phyloP scores from a whole-genome alignment of 2,329 filamentous ascomycete genomes.

The Davidsoniella virescens region DNA sequence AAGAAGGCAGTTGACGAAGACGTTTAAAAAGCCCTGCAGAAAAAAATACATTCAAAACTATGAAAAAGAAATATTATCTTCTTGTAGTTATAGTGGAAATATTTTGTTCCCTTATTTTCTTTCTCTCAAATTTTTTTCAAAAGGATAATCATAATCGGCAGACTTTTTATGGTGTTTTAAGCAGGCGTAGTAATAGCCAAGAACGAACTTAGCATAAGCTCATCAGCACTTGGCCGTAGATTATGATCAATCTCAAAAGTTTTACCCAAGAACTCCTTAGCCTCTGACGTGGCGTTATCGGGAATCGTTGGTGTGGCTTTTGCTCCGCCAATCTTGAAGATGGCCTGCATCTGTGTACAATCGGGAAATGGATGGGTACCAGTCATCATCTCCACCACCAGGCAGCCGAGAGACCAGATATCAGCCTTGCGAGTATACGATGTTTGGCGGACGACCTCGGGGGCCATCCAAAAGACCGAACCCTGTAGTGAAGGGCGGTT shows the following conservation, averaged over 20 bases:
- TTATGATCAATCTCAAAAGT: constrained; percentile 96
- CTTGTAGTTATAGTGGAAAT: too few relatives aligned
- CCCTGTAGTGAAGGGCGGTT: constrained; percentile 73
- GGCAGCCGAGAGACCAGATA: constrained; percentile 92
- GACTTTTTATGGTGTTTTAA: constrained; percentile 19
- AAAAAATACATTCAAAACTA: constrained; percentile 3
- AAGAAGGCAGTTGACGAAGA: neutral
- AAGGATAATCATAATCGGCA: neutral
- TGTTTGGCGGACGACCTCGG: constrained; percentile 94
- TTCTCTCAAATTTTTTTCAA: neutral
- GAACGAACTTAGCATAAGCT: constrained; percentile 72
- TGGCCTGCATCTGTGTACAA: constrained; percentile 91
- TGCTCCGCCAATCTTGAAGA: constrained; percentile 91
- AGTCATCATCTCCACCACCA: constrained; percentile 99
- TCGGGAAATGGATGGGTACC: constrained; percentile 92
- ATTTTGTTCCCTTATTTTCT: neutral
- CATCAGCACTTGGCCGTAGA: constrained; percentile 78
- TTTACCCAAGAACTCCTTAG: constrained; percentile 63
- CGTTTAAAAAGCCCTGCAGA: neutral
- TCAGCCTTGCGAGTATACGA: constrained; percentile 97
- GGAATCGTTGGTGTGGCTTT: constrained; percentile 80
- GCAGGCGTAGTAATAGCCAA: constrained; percentile 42
- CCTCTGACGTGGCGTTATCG: constrained; percentile 70
- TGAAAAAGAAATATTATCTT: neutral
- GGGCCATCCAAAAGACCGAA: constrained; percentile 99